Conservation (phyloP, 1,284 basidiomycete genomes). For the Rhizopogon parksii region DNA sequence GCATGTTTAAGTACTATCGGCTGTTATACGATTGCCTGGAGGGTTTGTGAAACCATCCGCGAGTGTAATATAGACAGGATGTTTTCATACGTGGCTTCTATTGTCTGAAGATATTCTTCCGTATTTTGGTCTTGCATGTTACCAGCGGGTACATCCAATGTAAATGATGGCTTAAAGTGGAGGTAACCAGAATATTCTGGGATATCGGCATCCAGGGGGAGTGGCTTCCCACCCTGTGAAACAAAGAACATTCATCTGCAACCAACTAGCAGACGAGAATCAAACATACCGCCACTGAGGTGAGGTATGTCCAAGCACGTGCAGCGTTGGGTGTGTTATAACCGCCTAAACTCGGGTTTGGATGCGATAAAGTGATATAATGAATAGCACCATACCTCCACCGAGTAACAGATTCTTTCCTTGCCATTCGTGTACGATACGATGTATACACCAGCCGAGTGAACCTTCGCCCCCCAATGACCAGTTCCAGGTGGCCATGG, state of each 20-base stretch:
- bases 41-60: background rate
- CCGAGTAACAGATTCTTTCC: conserved; percentile 60
- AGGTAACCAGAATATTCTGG: conserved; percentile 69
- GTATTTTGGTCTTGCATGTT: conserved; percentile 71
- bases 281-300: conserved; percentile 59
- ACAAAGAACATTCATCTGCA: background rate
- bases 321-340: conserved; percentile 80
- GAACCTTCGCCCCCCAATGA: conserved; percentile 56
- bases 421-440: conserved; percentile 52
- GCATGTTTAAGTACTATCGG: background rate
- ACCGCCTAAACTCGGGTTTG: conserved; percentile 46
- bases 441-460: conserved; percentile 61
- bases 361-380: background rate
- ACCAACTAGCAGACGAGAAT: background rate
- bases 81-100: conserved; percentile 28
- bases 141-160: conserved; percentile 66
- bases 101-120: conserved; percentile 39
- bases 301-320: conserved; percentile 78
- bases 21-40: background rate
- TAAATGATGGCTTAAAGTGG: conserved; percentile 72
- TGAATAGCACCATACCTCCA: conserved; percentile 39
- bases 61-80: conserved; percentile 13
- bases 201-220: conserved; percentile 55
- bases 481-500: conserved; percentile 76
- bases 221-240: conserved; percentile 42